These are phyloP conservation scores for Lasiodiplodia gonubiensis DNA, from an alignment of 2,329 filamentous ascomycete species.

Conservation along the genomic window DNA sequence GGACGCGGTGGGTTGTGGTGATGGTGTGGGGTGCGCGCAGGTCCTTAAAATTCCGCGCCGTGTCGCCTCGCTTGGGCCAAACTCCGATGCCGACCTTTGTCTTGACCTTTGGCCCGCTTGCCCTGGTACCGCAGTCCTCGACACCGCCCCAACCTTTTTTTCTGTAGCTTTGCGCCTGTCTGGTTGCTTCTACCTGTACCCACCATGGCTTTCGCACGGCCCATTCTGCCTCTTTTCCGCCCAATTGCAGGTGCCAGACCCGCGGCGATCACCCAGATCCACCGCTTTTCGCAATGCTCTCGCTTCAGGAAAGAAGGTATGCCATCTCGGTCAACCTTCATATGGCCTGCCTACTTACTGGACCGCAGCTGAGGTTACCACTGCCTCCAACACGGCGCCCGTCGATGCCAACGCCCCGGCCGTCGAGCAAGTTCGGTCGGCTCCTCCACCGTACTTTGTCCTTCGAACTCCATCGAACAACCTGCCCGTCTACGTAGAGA, in stretches of 20 bases:
- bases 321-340: conserved; percentile 31
- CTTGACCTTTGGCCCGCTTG: not conserved
- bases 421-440: conserved; percentile 41
- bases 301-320: conserved; percentile 19
- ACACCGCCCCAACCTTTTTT: not conserved
- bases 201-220: conserved; percentile 44
- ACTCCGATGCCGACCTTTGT: conserved; percentile 13
- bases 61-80: conserved; percentile 29
- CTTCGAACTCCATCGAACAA: conserved; percentile 72
- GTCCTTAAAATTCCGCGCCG: conserved; percentile 29
- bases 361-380: conserved; percentile 32
- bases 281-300: conserved; percentile 46
- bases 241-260: conserved; percentile 47
- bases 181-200: not conserved
- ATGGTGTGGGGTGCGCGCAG: conserved; percentile 23
- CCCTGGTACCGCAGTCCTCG: not conserved
- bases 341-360: not conserved
- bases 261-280: conserved; percentile 45
- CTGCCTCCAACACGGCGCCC: conserved; percentile 42
- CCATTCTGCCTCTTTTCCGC: conserved; percentile 48
- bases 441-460: conserved; percentile 69
- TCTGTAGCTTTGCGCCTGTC: too few species aligned
- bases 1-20: conserved; percentile 31
- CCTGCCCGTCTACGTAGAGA: conserved; percentile 76
- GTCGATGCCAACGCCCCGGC: conserved; percentile 43